phyloP scores from a whole-genome alignment of 2,329 filamentous ascomycete species.

The Nectriaceae sp. region DNA sequence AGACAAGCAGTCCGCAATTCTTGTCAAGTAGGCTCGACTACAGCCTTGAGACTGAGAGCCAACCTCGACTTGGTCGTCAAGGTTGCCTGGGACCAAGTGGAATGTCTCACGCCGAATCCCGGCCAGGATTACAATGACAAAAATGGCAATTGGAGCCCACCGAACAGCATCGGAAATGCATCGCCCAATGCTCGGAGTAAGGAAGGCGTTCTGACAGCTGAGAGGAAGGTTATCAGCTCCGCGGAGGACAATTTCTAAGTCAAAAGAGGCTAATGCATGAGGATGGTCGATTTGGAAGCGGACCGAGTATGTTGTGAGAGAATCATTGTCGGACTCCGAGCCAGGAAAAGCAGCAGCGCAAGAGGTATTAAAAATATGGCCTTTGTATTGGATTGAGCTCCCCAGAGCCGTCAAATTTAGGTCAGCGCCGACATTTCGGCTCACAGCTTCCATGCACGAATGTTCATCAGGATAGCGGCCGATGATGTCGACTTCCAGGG shows the following conservation, averaged over 20 bases:
- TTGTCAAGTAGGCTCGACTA: slow-evolving; percentile 18
- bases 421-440: slow-evolving; percentile 12
- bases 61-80: slow-evolving; percentile 10
- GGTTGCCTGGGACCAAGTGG: slow-evolving; percentile 6
- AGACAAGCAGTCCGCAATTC: slow-evolving; percentile 60
- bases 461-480: slow-evolving; percentile 1
- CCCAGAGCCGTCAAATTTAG: slow-evolving; percentile 18
- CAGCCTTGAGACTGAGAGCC: not conserved
- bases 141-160: slow-evolving; percentile 14
- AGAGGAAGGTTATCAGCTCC: slow-evolving; percentile 15
- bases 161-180: slow-evolving; percentile 5
- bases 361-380: slow-evolving; percentile 18
- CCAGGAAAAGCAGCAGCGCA: slow-evolving; percentile 1
- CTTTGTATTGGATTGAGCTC: slow-evolving; percentile 15
- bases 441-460: slow-evolving; percentile 6
- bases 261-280: slow-evolving; percentile 18
- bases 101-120: slow-evolving; percentile 18
- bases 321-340: not conserved
- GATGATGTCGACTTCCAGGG: not conserved
- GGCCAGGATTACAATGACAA: slow-evolving; percentile 17
- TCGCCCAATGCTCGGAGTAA: slow-evolving; percentile 20
- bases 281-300: slow-evolving; percentile 31
- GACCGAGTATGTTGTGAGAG: too few species aligned
- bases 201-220: slow-evolving; percentile 14
- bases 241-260: slow-evolving; percentile 16